Base-by-base conservation (phyloP, 495 filamentous ascomycete genomes). In the Clavariopsis aquatica region DNA sequence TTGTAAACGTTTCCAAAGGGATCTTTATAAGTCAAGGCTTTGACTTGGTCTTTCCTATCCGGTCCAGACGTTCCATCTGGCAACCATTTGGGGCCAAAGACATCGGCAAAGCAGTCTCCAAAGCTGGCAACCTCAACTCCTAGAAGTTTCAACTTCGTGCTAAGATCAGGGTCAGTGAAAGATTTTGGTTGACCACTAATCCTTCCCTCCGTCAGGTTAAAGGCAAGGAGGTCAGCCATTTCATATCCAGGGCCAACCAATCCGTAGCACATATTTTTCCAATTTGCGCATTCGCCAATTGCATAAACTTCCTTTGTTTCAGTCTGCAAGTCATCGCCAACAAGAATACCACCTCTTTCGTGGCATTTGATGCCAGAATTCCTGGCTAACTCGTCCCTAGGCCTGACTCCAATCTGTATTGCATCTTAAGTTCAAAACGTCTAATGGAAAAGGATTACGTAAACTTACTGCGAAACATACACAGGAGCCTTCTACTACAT, bases 91-190 rank as follows among this genome's bases (percentile, higher is more conserved):
- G 91, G 91, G 0, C 91, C 91, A 71, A 96, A 87, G 64, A 91
- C 80, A 65, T 97, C 93, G 1, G 93, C 93, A 66, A 97, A 97
- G 79, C 92, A 96, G 71, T 97, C 93, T 0, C 93, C 93, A 71
- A 96, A 97, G 70, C 89, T 93, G 41, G 93, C 93, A 1, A 97
- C 93, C 64, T 96, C 92, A 3, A 96, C 92, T 0, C 93, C 93
- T 0, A 97, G 79, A 0, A 97, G 79, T 79, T 97, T 97, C 13
- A 97, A 74, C 73, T 96, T 97, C 0, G 93, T 97, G 76, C 91
- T 96, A n/a, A 96, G 78, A 70, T 97, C 92, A 0, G 93, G 93
- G 23, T 88, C 80, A 64, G 89, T 89, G 80, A 94, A 96, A 54
- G 80, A 75, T 58, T 86, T 81, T 6, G 84, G 84, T 10, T 83